Percentiles rank a stretch among this genome's conserved stretches.
phyloP scores from a whole-genome alignment of 23 red algal genomes.

The Chondrus crispus region DNA sequence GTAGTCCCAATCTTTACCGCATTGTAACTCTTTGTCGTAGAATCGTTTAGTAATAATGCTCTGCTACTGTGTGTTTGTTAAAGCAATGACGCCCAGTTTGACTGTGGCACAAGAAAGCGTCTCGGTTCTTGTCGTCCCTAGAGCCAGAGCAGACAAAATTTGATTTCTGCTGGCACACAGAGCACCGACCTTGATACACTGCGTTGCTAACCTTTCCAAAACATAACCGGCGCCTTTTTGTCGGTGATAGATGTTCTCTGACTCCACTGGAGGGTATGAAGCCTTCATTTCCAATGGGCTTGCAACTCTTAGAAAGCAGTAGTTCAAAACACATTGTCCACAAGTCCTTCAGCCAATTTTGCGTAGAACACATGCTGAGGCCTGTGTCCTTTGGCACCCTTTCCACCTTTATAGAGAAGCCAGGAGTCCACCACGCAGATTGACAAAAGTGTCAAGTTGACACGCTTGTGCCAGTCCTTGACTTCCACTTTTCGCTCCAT shows the following conservation, averaged over 20 bases:
- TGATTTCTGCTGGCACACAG: neutral
- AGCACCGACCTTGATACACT: no score
- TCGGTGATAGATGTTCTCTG: neutral
- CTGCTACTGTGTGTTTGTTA: neutral
- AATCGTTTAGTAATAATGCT: no score
- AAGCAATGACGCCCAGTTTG: neutral
- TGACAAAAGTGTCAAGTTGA: neutral
- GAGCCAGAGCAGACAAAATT: neutral
- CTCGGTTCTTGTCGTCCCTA: neutral
- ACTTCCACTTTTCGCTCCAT: neutral
- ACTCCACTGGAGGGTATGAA: neutral
- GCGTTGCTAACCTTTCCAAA: no score
- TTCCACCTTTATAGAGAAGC: neutral
- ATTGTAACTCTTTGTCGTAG: no score
- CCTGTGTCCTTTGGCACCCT: neutral
- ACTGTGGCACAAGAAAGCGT: neutral
- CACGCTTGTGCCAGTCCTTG: neutral
- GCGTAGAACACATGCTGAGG: constrained; percentile 8
- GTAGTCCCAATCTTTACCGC: no score
- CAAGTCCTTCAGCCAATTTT: neutral
- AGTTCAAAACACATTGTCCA: constrained; percentile 23
- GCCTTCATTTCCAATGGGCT: neutral
- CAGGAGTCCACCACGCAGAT: constrained; percentile 31
- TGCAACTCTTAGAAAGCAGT: neutral
- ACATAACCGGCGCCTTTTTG: neutral